These are phyloP conservation scores for Orbilia oligospora DNA, from an alignment of 2,329 filamentous ascomycete species.

Conservation along the genomic window DNA sequence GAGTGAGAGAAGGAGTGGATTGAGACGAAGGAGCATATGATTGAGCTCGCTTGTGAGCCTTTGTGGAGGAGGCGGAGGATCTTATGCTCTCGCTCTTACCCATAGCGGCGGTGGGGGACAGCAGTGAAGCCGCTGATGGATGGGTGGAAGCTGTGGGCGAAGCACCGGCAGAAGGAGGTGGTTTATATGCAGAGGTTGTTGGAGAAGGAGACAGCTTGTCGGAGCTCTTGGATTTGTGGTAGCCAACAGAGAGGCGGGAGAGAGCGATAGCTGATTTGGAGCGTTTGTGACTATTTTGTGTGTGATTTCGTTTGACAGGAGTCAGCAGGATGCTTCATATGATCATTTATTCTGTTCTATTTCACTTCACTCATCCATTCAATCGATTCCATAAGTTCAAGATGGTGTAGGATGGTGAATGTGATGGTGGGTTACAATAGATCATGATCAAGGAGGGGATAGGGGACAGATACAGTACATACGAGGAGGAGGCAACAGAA, in stretches of 20 bases:
- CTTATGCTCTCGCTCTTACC: slow-evolving; percentile 48
- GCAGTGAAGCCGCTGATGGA: slow-evolving; percentile 67
- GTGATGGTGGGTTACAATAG: not conserved
- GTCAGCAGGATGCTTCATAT: slow-evolving; percentile 41
- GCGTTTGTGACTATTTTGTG: slow-evolving; percentile 56
- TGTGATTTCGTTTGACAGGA: not conserved
- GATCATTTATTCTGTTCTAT: not conserved
- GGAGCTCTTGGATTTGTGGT: slow-evolving; percentile 50
- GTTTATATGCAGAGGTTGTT: slow-evolving; percentile 16
- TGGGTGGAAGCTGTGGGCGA: slow-evolving; percentile 70
- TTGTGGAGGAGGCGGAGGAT: slow-evolving; percentile 44
- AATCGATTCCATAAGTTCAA: too few relatives aligned
- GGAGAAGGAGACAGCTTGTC: slow-evolving; percentile 47
- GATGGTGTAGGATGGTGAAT: too few relatives aligned
- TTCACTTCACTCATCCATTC: too few relatives aligned
- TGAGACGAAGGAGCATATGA: slow-evolving; percentile 44
- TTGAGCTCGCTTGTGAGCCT: slow-evolving; percentile 52
- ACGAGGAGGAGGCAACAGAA: slow-evolving; percentile 39
- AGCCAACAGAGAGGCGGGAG: slow-evolving; percentile 47
- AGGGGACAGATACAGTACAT: not conserved
- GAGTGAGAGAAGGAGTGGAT: slow-evolving; percentile 34
- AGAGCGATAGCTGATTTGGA: slow-evolving; percentile 50
- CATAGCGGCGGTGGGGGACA: slow-evolving; percentile 44
- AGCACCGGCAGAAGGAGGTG: slow-evolving; percentile 27
- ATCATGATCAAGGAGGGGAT: not conserved